Conservation (phyloP, 1,284 basidiomycete species). For the Sporisorium iseilematis-ciliati region DNA sequence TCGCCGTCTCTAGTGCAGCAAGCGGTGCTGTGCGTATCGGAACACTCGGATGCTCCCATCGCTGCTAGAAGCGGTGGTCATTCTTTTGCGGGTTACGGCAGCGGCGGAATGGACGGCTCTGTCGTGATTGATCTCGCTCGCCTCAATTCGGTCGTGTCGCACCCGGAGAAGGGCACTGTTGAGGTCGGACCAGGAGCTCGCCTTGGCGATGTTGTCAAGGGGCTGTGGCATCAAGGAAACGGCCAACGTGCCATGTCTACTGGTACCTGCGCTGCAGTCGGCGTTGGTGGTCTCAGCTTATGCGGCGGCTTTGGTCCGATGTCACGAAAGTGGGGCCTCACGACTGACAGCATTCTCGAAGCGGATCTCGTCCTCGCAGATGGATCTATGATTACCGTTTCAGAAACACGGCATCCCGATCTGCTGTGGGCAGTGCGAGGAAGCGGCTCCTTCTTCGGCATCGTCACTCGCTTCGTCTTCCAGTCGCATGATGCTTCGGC, state of each 20-base stretch:
- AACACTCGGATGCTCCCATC: slow-evolving; percentile 48
- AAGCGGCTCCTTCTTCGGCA: slow-evolving; percentile 67
- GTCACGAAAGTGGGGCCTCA: slow-evolving; percentile 67
- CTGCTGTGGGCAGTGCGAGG: slow-evolving; percentile 68
- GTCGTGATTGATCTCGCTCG: slow-evolving; percentile 61
- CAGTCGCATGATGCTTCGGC: slow-evolving; percentile 55
- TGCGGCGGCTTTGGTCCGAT: slow-evolving; percentile 68
- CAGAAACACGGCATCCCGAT: slow-evolving; percentile 34
- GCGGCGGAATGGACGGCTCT: slow-evolving; percentile 64
- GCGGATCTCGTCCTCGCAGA: slow-evolving; percentile 70
- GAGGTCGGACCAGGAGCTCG: slow-evolving; percentile 64
- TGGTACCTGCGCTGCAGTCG: slow-evolving; percentile 69
- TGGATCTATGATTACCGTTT: slow-evolving; percentile 58
- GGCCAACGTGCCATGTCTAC: slow-evolving; percentile 65
- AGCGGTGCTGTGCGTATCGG: slow-evolving; percentile 48
- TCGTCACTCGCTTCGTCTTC: slow-evolving; percentile 66
- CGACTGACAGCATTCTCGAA: slow-evolving; percentile 64
- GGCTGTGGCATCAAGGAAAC: slow-evolving; percentile 52
- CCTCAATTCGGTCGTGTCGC: slow-evolving; percentile 56
- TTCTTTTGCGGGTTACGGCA: slow-evolving; percentile 65
- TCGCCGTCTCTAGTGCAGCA: slow-evolving; percentile 49
- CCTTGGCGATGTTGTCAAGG: slow-evolving; percentile 69
- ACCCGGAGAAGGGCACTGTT: slow-evolving; percentile 45
- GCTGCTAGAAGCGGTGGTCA: slow-evolving; percentile 70
- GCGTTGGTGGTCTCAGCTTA: slow-evolving; percentile 67